A percentile compares a stretch with the other conserved stretches of the same genome.
Evolutionary conservation across 495 filamentous ascomycete genomes (phyloP).

Genomic region (Neurospora pannonica): DNA sequence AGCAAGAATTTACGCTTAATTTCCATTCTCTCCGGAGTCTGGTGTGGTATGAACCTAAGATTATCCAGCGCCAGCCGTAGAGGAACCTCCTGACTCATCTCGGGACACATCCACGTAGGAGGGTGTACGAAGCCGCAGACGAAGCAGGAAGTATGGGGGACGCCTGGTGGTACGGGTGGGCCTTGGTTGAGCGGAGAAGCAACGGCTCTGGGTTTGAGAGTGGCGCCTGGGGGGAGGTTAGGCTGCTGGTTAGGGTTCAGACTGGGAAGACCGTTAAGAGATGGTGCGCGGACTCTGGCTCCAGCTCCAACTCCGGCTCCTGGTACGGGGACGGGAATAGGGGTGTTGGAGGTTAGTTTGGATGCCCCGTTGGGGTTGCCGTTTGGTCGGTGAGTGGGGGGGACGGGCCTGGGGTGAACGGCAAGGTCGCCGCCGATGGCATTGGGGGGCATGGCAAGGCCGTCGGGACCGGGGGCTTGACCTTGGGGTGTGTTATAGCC

Average conservation of each 20-base stretch:
- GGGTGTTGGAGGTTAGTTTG: background rate
- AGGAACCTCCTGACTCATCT: slow-evolving; percentile 20
- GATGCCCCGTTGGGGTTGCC: background rate
- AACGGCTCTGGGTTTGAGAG: too few species aligned
- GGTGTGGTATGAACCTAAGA: slow-evolving; percentile 1
- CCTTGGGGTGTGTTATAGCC: background rate
- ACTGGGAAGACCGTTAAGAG: background rate
- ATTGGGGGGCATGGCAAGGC: background rate
- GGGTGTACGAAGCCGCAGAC: slow-evolving; percentile 24
- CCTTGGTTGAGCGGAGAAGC: too few species aligned
- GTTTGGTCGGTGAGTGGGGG: background rate
- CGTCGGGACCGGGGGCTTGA: background rate
- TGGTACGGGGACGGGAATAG: background rate
- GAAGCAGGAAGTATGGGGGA: slow-evolving; percentile 15
- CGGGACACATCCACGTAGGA: slow-evolving; percentile 17
- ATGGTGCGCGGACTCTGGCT: background rate
- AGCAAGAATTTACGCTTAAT: background rate
- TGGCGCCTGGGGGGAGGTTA: background rate
- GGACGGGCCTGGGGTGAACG: background rate
- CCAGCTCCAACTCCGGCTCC: background rate
- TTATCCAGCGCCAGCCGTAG: slow-evolving; percentile 18
- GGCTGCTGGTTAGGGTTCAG: background rate
- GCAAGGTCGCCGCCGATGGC: slow-evolving; percentile 1
- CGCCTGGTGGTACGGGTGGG: background rate
- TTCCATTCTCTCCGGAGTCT: background rate